These are phyloP conservation scores for Graphium sp. DNA, from an alignment of 2,329 filamentous ascomycete species.

Conservation along the genomic window DNA sequence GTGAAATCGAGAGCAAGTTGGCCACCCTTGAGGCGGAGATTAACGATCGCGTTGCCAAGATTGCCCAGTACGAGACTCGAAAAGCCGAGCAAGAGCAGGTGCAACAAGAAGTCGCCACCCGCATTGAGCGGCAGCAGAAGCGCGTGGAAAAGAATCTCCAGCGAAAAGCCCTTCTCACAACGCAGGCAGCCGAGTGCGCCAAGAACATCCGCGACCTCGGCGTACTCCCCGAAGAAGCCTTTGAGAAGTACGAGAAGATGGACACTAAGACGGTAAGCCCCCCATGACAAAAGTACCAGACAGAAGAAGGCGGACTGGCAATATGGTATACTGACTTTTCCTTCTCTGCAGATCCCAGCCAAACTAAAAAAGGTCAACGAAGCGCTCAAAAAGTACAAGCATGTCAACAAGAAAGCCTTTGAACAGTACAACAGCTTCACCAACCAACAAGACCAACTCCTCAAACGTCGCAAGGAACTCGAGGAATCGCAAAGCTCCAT, in stretches of 20 bases:
- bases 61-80: conserved; percentile 36
- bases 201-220: conserved; percentile 87
- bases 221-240: conserved; percentile 83
- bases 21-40: conserved; percentile 59
- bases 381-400: conserved; percentile 85
- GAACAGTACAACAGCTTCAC: conserved; percentile 98
- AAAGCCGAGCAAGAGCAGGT: conserved; percentile 50
- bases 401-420: conserved; percentile 99
- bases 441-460: conserved; percentile 72
- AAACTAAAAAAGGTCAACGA: conserved; percentile 84
- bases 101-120: conserved; percentile 58
- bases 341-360: conserved; percentile 28
- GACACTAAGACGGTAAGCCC: conserved; percentile 57
- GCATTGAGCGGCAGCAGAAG: conserved; percentile 76
- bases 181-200: conserved; percentile 63
- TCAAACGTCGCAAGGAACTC: conserved; percentile 71
- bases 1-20: conserved; percentile 50
- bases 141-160: conserved; percentile 83
- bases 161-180: conserved; percentile 64
- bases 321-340: not conserved
- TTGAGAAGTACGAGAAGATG: conserved; percentile 76
- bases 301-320: no score
- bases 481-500: conserved; percentile 78
- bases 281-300: no score
- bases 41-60: conserved; percentile 29